These are phyloP conservation scores for Protomyces pachydermus DNA, from an alignment of 1,139 yeast genomes.

Conservation along the genomic window DNA sequence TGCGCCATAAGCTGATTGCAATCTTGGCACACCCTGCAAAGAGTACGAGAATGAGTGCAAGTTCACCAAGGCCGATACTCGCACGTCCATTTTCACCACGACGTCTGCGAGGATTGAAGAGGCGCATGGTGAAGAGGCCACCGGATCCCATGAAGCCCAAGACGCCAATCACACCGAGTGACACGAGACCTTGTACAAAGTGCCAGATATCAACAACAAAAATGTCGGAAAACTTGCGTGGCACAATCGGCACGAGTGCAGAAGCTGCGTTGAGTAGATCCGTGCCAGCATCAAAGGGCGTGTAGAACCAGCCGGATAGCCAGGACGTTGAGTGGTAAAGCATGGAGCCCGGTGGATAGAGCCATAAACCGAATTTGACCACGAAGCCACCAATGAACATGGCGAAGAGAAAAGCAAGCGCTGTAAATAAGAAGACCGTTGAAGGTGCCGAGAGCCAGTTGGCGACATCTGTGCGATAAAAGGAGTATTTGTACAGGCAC, in stretches of 20 bases:
- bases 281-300: slow-evolving; percentile 21
- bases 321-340: neutral
- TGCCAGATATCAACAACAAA: slow-evolving; percentile 20
- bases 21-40: slow-evolving; percentile 17
- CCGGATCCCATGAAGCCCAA: slow-evolving; percentile 21
- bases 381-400: slow-evolving; percentile 22
- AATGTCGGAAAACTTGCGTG: slow-evolving; percentile 9
- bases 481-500: slow-evolving; percentile 25
- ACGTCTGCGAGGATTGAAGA: slow-evolving; percentile 9
- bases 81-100: neutral
- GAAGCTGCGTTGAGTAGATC: slow-evolving; percentile 15
- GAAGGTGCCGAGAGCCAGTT: slow-evolving; percentile 8
- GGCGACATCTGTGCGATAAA: slow-evolving; percentile 23
- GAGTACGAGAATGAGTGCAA: slow-evolving; percentile 10
- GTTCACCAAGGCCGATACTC: slow-evolving; percentile 10
- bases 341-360: slow-evolving; percentile 7
- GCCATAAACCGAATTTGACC: slow-evolving; percentile 19
- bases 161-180: slow-evolving; percentile 18
- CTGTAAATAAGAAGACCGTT: slow-evolving; percentile 2
- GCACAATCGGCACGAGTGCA: slow-evolving; percentile 14
- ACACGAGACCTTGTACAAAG: slow-evolving; percentile 15
- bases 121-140: slow-evolving; percentile 20
- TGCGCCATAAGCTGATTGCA: slow-evolving; percentile 4
- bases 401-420: slow-evolving; percentile 7
- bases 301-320: slow-evolving; percentile 20